Percentiles rank a stretch among this genome's conserved stretches.
Conservation (phyloP, 108 stramenopile genomes). For the Parmales sp. region DNA sequence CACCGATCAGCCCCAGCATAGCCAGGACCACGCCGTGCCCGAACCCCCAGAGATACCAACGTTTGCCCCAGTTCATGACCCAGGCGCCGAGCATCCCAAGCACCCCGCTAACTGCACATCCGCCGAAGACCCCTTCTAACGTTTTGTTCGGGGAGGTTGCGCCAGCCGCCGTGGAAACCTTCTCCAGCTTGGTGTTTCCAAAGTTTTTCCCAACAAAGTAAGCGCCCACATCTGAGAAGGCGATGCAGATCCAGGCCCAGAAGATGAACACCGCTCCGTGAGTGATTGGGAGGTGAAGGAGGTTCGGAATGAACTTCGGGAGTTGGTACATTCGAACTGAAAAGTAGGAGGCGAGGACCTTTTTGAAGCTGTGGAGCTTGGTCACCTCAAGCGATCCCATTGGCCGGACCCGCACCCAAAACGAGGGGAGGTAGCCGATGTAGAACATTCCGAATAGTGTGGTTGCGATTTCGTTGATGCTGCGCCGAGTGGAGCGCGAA, state of each 20-base stretch:
- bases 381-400: not conserved
- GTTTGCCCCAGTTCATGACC: constrained; percentile 78
- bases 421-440: constrained; percentile 83
- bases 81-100: constrained; percentile 71
- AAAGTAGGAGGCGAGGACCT: constrained; percentile 44
- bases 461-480: constrained; percentile 86
- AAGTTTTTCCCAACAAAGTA: constrained; percentile 78
- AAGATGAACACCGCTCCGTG: constrained; percentile 81
- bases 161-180: constrained; percentile 71
- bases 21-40: constrained; percentile 67
- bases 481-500: not conserved
- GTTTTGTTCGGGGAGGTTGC: constrained; percentile 91
- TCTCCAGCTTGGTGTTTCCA: constrained; percentile 71
- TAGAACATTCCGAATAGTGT: constrained; percentile 96
- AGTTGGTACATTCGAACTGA: constrained; percentile 40
- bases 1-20: constrained; percentile 80
- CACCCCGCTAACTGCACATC: constrained; percentile 52
- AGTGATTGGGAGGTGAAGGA: constrained; percentile 63
- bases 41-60: constrained; percentile 66
- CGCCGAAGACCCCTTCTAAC: constrained; percentile 86
- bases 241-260: constrained; percentile 89
- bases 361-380: constrained; percentile 40
- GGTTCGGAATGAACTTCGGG: constrained; percentile 47
- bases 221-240: constrained; percentile 82
- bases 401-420: constrained; percentile 66